Base-by-base conservation (phyloP, 2,329 filamentous ascomycete genomes). In the Dactylellina sp. region DNA sequence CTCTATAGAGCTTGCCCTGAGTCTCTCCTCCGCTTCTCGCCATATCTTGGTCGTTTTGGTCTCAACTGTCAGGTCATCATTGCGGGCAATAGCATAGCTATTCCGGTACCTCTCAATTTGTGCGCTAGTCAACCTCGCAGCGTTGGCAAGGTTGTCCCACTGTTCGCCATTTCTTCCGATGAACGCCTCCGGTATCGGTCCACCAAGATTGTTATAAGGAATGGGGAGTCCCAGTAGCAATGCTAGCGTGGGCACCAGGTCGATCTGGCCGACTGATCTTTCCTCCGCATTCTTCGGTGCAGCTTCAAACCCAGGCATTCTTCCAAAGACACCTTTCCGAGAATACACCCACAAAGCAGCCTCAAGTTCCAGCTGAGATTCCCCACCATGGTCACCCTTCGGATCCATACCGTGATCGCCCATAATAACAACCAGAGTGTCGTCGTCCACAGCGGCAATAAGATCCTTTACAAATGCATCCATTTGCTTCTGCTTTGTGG, bases 321-420 rank as follows among this genome's bases (percentile, higher is more conserved):
- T 89, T 14, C 95, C 95, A 81, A 99, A 99, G 7, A 91, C 81
- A 0, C 89, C 88, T 77, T 88, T 89, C 81, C 93, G 96, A 0
- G 95, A 96, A 81, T 98, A 99, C 93, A 99, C 96, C 94, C 95
- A 99, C 50, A 99, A 82, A 1, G 95, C 93, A 64, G 95, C 93
- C 81, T 99, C 89, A 5, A 99, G 88, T 81, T 99, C 95, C 76
- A 98, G 93, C 77, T 97, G 92, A 32, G 94, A 97, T 83, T 99
- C 95, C 62, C 95, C 95, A n/a, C 95, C 95, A 79, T 99, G 95
- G 77, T 99, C 95, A 16, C 95, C 95, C 83, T 99, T 98, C 74
- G 87, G 84, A 81, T 99, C 95, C 95, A 99, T 99, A 9, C 95
- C 95, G 80, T 99, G 95, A 80, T 99, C 95, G n/a, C 95, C 95